Base-by-base conservation (phyloP, 345 rosid genomes). In the Moringa oleifera region DNA sequence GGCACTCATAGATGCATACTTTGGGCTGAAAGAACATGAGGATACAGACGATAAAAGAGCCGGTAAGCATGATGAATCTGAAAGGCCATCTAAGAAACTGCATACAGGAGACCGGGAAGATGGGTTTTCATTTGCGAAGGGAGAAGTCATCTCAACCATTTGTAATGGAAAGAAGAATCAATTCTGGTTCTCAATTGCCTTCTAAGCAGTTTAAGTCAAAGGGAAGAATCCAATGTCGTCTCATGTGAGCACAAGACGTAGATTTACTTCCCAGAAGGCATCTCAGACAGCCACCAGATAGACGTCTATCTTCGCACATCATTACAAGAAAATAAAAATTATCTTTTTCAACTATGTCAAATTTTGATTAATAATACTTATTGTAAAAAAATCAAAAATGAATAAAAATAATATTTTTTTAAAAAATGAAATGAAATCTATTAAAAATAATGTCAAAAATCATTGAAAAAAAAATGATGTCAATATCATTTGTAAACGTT, bases 1-100 rank as follows among this genome's bases (percentile, higher is more conserved):
- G 5, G 75, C 80, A 36, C 70, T 91, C 5, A 21, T 79, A 51
- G 91, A 91, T 57, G 75, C 82, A 25, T 83, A 80, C 61, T 85
- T 79, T 60, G 82, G 82, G 61, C 23, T 7, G n/a, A 73, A 77
- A 25, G 86, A 79, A 36, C 68, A 60, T 53, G 59, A 69, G 83
- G 73, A 41, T 23, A 51, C 2, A 52, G 68, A 65, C 20, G 66
- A 25, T 18, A 18, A 59, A 25, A 64, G 37, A 50, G 59, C 57
- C 17, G 17, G 24, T 25, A 24, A 25, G 47, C 31, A 54, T 37
- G 63, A 41, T 59, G 66, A 23, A 18, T 41, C 24, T 63, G 66
- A 66, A 54, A 65, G 74, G 67, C 69, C 76, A 25, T 51, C 71
- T 36, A 77, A 73, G 72, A 76, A 55, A 50, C 51, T 37, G 19